Evolutionary conservation across 1,284 basidiomycete genomes (phyloP).

Genomic region (Heliocybe sulcata): DNA sequence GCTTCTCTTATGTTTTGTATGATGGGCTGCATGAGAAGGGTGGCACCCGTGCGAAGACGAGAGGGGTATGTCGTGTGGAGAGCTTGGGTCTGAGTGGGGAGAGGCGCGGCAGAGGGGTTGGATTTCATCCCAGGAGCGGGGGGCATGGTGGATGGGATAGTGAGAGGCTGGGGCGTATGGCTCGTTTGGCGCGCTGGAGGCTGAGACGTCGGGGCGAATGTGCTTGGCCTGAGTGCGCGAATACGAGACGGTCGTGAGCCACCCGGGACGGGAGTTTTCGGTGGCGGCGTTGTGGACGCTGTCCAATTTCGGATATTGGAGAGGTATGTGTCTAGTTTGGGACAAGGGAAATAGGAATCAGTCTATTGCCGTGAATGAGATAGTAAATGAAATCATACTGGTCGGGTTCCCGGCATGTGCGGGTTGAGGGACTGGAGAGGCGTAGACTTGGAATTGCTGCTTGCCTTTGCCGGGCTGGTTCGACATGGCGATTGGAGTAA

Average conservation of each 20-base stretch:
- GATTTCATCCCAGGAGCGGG: conserved; percentile 8
- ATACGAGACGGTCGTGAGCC: conserved; percentile 19
- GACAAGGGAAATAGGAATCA: neutral
- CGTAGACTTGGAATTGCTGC: conserved; percentile 30
- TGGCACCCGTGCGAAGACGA: conserved; percentile 87
- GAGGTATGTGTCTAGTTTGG: conserved; percentile 38
- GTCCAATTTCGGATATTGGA: conserved; percentile 64
- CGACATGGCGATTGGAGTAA: conserved; percentile 31
- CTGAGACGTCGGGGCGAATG: conserved; percentile 16
- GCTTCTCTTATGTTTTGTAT: conserved; percentile 30
- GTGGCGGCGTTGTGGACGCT: conserved; percentile 38
- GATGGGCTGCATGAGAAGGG: conserved; percentile 90
- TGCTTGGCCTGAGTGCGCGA: conserved; percentile 28
- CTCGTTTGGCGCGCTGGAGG: neutral
- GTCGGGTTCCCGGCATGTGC: conserved; percentile 21
- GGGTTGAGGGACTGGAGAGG: conserved; percentile 31
- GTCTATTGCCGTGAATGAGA: neutral
- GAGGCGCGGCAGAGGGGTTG: conserved; percentile 39
- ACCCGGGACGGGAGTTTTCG: conserved; percentile 15
- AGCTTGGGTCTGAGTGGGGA: conserved; percentile 66
- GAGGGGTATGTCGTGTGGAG: conserved; percentile 82
- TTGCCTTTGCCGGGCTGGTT: conserved; percentile 51
- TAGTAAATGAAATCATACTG: neutral
- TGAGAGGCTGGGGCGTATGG: conserved; percentile 17
- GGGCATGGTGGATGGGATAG: conserved; percentile 15